Conservation (phyloP, 495 filamentous ascomycete species). For the Aspergillus carlsbadensis region DNA sequence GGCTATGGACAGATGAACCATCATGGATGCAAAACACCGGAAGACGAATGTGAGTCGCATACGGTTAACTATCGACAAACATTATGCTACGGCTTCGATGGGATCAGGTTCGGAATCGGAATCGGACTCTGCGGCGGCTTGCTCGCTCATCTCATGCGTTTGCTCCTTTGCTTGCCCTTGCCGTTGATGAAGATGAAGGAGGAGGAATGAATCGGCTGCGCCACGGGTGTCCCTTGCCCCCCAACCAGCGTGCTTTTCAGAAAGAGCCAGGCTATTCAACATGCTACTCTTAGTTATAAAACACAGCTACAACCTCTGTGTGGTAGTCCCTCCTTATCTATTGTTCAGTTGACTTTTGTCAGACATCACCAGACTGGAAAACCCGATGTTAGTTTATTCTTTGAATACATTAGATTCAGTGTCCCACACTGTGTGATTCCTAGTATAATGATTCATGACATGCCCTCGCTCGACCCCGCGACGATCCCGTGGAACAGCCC, state of each 20-base stretch:
- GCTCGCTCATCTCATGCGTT: conserved; percentile 9
- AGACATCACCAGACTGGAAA: conserved; percentile 1
- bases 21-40: conserved; percentile 13
- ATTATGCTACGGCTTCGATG: conserved; percentile 9
- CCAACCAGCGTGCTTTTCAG: conserved; percentile 9
- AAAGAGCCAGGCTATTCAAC: conserved; percentile 15
- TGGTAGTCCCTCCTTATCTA: not conserved
- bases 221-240: not conserved
- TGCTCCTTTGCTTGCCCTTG: conserved; percentile 16
- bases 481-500: conserved; percentile 18
- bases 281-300: conserved; percentile 9
- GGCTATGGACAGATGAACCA: conserved; percentile 15
- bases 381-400: not conserved
- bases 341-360: conserved; percentile 10
- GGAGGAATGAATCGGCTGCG: not conserved
- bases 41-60: conserved; percentile 17
- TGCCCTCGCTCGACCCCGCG: conserved; percentile 6
- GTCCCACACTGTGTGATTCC: not conserved
- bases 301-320: conserved; percentile 5
- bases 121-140: not conserved
- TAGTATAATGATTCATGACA: not conserved
- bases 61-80: conserved; percentile 13
- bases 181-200: conserved; percentile 7
- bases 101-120: conserved; percentile 6
- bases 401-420: not conserved